Base-by-base conservation (phyloP, 2,329 filamentous ascomycete genomes). In the Chalaropsis ovoidea region DNA sequence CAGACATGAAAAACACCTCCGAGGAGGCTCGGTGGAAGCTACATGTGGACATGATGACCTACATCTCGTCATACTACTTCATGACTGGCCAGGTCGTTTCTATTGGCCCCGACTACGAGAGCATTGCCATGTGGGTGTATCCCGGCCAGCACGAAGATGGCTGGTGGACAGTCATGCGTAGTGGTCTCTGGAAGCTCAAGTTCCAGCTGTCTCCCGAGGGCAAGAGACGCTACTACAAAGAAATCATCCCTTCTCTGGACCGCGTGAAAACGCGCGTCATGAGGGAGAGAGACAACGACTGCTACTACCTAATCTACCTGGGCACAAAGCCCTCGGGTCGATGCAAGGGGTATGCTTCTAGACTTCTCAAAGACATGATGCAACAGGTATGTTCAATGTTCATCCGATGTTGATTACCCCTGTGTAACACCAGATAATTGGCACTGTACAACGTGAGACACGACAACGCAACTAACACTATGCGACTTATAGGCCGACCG, bases 231-330 rank as follows among this genome's bases (percentile, higher is more conserved):
- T 91, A 90, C 81, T 91, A 89, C 76, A 76, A 79, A 69, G 89
- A 94, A 75, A 85, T 93, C 75, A 75, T 91, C 61, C 88, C 89
- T 17, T 79, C 90, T 58, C 81, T 94, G 69, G 84, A 89, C 75
- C 77, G 85, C 70, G 86, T 86, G 71, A 92, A 92, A 78, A 77
- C 80, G 68, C 79, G 83, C 68, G 80, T 88, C 68, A 81, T 94
- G 74, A 86, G 86, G 24, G 78, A 81, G 47, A 81, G 84, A 62
- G 86, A 90, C 72, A 74, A 79, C 70, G 79, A 87, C 68, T 85
- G 82, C 72, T 94, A 89, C 81, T 94, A 94, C 74, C 84, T 95
- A 65, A 88, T 91, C 61, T 94, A 93, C 75, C 79, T 95, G 68
- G 90, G 89, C 68, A 91, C 88, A 62, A 87, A 86, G 74, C 84